A percentile compares a stretch with the other conserved stretches of the same genome.
Evolutionary conservation across 176 grass and related monocot genomes (phyloP).

Genomic region (Musa schizocarpa): DNA sequence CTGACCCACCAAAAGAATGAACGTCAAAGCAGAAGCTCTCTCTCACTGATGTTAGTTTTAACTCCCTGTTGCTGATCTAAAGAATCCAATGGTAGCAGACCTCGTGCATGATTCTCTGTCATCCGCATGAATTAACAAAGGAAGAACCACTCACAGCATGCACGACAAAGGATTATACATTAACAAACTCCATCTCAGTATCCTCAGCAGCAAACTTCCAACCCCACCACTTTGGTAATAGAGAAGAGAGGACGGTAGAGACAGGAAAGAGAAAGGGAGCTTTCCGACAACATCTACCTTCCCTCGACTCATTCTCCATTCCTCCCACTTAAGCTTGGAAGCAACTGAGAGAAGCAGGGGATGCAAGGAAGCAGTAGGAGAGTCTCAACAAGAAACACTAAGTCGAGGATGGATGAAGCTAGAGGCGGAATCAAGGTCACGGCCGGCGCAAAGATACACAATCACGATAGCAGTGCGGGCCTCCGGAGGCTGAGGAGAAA

Average conservation of each 20-base stretch:
- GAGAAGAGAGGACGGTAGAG: background rate
- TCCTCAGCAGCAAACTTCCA: background rate
- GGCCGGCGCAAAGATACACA: conserved; percentile 15
- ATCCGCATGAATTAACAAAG: background rate
- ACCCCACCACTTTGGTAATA: too few species aligned
- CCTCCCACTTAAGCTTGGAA: background rate
- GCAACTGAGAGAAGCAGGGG: conserved; percentile 2
- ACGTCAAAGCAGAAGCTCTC: too few species aligned
- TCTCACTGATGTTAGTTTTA: background rate
- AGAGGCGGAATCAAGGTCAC: conserved; percentile 86
- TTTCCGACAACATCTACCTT: background rate
- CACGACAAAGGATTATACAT: background rate
- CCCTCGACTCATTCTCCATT: background rate
- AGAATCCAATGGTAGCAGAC: background rate
- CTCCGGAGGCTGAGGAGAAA: conserved; percentile 55
- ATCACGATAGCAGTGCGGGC: conserved; percentile 26
- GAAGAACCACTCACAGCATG: too few species aligned
- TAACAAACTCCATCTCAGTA: background rate
- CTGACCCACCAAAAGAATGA: background rate
- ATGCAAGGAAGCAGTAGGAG: conserved; percentile 47
- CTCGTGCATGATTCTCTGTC: background rate
- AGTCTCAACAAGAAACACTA: conserved; percentile 26
- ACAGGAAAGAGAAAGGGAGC: background rate
- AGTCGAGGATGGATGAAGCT: conserved; percentile 85
- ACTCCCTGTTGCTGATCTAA: too few species aligned